A percentile compares a stretch with the other conserved stretches of the same genome.
Evolutionary conservation across 148 eudicot genomes (phyloP).

Genomic region (Diospyros kaki): DNA sequence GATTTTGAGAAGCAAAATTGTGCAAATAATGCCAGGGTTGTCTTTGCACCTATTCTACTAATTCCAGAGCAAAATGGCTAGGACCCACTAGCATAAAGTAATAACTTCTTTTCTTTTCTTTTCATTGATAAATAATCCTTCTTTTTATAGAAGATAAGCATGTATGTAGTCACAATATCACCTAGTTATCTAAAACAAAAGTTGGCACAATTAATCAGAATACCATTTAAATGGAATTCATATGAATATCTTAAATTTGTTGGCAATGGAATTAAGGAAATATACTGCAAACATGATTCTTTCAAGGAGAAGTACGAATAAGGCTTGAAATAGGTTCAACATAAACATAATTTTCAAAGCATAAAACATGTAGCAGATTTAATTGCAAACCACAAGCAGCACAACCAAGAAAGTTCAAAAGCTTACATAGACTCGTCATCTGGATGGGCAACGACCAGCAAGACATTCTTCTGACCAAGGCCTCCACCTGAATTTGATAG

Average conservation of each 20-base stretch:
- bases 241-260: neutral
- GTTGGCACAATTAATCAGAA: too few relatives aligned
- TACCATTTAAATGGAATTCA: too few relatives aligned
- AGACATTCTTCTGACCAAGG: conserved; percentile 40
- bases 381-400: neutral
- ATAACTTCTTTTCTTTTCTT: too few relatives aligned
- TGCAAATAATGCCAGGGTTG: neutral
- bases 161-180: neutral
- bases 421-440: conserved; percentile 97
- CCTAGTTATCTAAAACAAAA: too few relatives aligned
- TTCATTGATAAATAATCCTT: neutral
- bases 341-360: neutral
- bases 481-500: conserved; percentile 21
- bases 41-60: neutral
- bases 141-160: neutral
- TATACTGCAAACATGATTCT: neutral
- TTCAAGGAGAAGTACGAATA: neutral
- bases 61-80: neutral
- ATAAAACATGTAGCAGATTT: neutral
- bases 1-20: neutral
- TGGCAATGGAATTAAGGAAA: neutral
- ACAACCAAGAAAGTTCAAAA: neutral
- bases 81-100: neutral
- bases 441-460: conserved; percentile 92
- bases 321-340: neutral